These are phyloP conservation scores for Jacaranda copaia DNA, from an alignment of 257 asterid genomes.

Conservation along the genomic window DNA sequence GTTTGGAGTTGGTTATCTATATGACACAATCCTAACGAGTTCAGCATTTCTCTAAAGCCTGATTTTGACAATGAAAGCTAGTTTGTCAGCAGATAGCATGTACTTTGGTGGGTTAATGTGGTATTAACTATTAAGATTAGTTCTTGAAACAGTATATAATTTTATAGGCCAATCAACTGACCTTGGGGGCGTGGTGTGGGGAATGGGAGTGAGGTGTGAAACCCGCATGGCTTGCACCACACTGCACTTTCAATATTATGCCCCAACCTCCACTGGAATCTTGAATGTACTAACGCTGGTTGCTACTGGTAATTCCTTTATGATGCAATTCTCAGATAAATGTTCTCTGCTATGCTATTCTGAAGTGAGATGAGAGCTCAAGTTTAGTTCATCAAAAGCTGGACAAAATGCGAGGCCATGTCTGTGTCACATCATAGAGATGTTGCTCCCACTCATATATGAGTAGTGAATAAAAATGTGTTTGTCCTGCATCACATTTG, in stretches of 20 bases:
- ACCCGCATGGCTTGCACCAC: too few relatives aligned
- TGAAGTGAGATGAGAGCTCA: not conserved
- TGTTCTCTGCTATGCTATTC: too few relatives aligned
- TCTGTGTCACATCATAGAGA: not conserved
- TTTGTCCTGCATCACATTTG: not conserved
- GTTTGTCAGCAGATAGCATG: not conserved
- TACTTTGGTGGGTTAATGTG: not conserved
- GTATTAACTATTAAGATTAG: not conserved
- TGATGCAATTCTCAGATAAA: not conserved
- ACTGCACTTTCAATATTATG: too few relatives aligned
- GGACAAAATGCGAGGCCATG: not conserved
- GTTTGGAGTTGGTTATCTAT: not conserved
- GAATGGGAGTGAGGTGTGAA: too few relatives aligned
- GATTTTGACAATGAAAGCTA: not conserved
- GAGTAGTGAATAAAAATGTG: constrained; percentile 10
- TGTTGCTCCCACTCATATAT: not conserved
- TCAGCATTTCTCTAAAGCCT: not conserved
- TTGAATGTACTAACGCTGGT: too few relatives aligned
- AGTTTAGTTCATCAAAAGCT: constrained; percentile 19
- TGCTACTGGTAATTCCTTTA: not conserved
- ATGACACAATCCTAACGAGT: not conserved
- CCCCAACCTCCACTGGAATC: too few relatives aligned
- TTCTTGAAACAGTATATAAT: not conserved
- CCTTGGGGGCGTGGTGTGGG: not conserved
- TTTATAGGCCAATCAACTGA: not conserved